Percentiles rank a stretch among this genome's conserved stretches.
These are phyloP conservation scores for Kwoniella mangroviensis DNA, from an alignment of 768 basidiomycete genomes.

Conservation along the genomic window DNA sequence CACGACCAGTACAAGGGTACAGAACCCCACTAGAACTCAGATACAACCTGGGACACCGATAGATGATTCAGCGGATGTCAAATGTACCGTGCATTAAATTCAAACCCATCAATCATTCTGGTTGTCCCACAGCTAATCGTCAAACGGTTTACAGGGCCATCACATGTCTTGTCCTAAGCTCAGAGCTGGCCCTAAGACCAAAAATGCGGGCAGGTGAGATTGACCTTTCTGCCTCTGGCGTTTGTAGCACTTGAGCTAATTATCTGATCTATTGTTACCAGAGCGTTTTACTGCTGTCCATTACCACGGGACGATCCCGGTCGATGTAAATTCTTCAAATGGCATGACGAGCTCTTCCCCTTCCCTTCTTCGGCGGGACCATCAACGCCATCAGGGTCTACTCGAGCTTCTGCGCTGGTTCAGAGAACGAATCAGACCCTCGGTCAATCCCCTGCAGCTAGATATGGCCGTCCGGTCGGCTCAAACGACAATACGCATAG, in stretches of 20 bases:
- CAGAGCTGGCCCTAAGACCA: conserved; percentile 40
- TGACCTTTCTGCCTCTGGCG: too few species aligned
- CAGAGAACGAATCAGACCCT: conserved; percentile 28
- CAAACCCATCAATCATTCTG: background rate
- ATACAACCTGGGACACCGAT: conserved; percentile 28
- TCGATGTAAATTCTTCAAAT: conserved; percentile 52
- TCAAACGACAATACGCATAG: conserved; percentile 1
- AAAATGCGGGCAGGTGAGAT: conserved; percentile 50
- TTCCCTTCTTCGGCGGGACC: background rate
- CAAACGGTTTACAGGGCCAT: conserved; percentile 32
- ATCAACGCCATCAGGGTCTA: conserved; percentile 16
- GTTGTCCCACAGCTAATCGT: background rate
- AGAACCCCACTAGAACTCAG: conserved; percentile 27
- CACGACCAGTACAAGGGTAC: conserved; percentile 1
- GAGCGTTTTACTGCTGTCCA: conserved; percentile 46
- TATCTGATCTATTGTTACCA: background rate
- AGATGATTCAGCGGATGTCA: conserved; percentile 23
- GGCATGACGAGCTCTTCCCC: conserved; percentile 42
- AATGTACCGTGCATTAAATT: conserved; percentile 29
- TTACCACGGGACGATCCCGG: conserved; percentile 37
- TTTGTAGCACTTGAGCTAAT: background rate
- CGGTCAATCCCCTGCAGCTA: conserved; percentile 31
- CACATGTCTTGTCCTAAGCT: conserved; percentile 28
- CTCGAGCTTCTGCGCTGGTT: conserved; percentile 17
- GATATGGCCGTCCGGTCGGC: conserved; percentile 24